Evolutionary conservation across 1,284 basidiomycete genomes (phyloP).

Genomic region (Sporisorium iseilematis-ciliati): DNA sequence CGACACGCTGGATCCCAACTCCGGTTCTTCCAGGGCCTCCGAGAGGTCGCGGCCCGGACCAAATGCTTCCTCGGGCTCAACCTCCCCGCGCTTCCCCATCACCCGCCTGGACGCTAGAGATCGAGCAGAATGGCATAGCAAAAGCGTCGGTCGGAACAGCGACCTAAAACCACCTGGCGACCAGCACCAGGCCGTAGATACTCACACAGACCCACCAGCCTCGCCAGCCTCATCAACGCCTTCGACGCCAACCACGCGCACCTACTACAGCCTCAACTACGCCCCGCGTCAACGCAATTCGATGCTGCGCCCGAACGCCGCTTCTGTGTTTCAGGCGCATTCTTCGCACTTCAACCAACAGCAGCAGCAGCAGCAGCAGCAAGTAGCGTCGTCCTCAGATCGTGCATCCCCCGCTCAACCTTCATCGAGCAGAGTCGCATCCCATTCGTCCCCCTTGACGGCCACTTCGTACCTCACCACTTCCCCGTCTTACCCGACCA

Average conservation of each 20-base stretch:
- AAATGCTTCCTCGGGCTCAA: slow-evolving; percentile 13
- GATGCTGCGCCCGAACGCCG: slow-evolving; percentile 19
- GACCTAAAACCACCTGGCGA: neutral
- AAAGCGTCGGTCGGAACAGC: slow-evolving; percentile 16
- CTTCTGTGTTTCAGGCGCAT: slow-evolving; percentile 27
- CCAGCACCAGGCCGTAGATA: neutral
- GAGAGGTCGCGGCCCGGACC: too few species aligned
- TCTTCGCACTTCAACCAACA: slow-evolving; percentile 7
- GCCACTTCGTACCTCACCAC: slow-evolving; percentile 18
- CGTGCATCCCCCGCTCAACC: slow-evolving; percentile 6
- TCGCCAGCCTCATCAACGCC: slow-evolving; percentile 12
- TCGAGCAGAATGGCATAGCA: slow-evolving; percentile 27
- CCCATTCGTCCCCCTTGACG: slow-evolving; percentile 10
- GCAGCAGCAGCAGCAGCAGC: neutral
- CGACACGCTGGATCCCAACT: slow-evolving; percentile 3
- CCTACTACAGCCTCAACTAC: slow-evolving; percentile 36
- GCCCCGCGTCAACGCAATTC: slow-evolving; percentile 32
- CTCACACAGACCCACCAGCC: slow-evolving; percentile 3
- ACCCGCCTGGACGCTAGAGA: slow-evolving; percentile 20
- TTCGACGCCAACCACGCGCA: slow-evolving; percentile 27
- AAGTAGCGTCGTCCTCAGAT: neutral
- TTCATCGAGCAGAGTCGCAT: neutral
- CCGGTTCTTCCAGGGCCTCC: neutral
- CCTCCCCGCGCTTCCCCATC: slow-evolving; percentile 29
- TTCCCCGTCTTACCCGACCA: slow-evolving; percentile 29